Conservation (phyloP, 768 basidiomycete genomes). For the Boletus insuetus region DNA sequence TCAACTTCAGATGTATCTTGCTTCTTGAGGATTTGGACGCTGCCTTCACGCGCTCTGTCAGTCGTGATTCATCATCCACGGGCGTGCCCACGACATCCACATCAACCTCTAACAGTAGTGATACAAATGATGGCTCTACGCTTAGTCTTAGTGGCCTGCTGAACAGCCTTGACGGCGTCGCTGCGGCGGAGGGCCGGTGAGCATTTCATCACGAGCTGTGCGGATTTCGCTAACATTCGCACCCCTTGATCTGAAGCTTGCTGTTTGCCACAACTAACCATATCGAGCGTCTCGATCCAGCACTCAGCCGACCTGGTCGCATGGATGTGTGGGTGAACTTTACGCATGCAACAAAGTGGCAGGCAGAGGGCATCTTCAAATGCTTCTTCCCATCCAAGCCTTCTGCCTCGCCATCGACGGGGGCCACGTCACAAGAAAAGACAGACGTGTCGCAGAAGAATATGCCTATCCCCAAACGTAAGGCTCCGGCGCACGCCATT, state of each 20-base stretch:
- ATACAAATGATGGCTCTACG: constrained; percentile 72
- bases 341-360: constrained; percentile 88
- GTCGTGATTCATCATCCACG: constrained; percentile 77
- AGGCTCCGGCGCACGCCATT: constrained; percentile 52
- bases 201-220: constrained; percentile 24
- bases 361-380: constrained; percentile 90
- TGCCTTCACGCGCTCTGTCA: constrained; percentile 84
- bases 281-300: constrained; percentile 88
- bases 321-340: constrained; percentile 95
- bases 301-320: constrained; percentile 82
- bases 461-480: constrained; percentile 65
- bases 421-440: constrained; percentile 13
- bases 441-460: constrained; percentile 62
- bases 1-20: constrained; percentile 68
- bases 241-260: constrained; percentile 44
- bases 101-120: constrained; percentile 41
- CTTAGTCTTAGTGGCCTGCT: constrained; percentile 81
- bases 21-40: constrained; percentile 94
- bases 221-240: constrained; percentile 17
- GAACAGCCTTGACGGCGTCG: constrained; percentile 84
- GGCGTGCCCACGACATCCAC: constrained; percentile 58
- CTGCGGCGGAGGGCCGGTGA: constrained; percentile 82
- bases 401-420: constrained; percentile 9
- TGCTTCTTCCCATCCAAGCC: constrained; percentile 82
- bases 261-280: constrained; percentile 94